Evolutionary conservation across 805 yeast genomes (phyloP).

Genomic region (Cyberlindnera galapagoensis): DNA sequence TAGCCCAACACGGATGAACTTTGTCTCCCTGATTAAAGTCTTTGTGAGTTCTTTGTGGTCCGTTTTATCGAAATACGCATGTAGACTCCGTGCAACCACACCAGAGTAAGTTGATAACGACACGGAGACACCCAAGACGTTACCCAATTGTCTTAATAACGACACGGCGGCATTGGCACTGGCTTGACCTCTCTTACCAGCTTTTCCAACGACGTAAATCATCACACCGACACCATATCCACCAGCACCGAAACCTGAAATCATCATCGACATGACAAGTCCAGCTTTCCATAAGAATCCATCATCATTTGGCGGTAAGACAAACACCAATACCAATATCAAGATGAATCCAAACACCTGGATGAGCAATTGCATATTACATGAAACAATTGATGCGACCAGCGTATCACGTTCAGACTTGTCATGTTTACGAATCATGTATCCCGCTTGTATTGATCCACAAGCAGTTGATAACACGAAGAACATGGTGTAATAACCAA

Average conservation of each 20-base stretch:
- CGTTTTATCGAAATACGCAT: slow-evolving; percentile 19
- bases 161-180: slow-evolving; percentile 40
- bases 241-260: slow-evolving; percentile 35
- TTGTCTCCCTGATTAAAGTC: slow-evolving; percentile 14
- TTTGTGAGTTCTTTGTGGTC: slow-evolving; percentile 4
- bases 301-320: slow-evolving; percentile 11
- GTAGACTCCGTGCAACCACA: slow-evolving; percentile 23
- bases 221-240: slow-evolving; percentile 33
- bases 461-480: slow-evolving; percentile 33
- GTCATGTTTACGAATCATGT: slow-evolving; percentile 22
- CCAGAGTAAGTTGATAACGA: slow-evolving; percentile 29
- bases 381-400: slow-evolving; percentile 15
- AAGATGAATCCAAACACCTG: slow-evolving; percentile 17
- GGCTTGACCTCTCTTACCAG: slow-evolving; percentile 36
- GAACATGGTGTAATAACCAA: slow-evolving; percentile 36
- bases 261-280: slow-evolving; percentile 23
- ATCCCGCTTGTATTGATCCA: slow-evolving; percentile 35
- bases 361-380: slow-evolving; percentile 11
- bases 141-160: slow-evolving; percentile 37
- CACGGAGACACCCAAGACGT: slow-evolving; percentile 37
- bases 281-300: slow-evolving; percentile 16
- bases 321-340: slow-evolving; percentile 6
- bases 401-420: slow-evolving; percentile 19
- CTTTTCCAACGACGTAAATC: slow-evolving; percentile 35
- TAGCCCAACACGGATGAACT: slow-evolving; percentile 10